These are phyloP conservation scores for Pythium volutum DNA, from an alignment of 352 stramenopile species.

Conservation along the genomic window DNA sequence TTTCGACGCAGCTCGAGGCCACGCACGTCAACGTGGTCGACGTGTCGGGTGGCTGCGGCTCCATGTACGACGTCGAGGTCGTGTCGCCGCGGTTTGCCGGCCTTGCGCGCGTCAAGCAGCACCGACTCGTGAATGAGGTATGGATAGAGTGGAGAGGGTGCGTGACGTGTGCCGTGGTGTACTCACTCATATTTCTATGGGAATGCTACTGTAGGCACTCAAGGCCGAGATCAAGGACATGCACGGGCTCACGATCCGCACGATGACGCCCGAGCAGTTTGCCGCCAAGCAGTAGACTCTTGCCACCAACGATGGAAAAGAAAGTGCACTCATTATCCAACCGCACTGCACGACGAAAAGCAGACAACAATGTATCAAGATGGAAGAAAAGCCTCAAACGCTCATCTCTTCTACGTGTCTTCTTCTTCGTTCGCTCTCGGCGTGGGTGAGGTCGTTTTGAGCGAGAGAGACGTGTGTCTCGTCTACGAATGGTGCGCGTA, in stretches of 20 bases:
- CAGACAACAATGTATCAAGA: slow-evolving; percentile 8
- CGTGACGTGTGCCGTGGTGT: not conserved
- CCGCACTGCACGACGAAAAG: not conserved
- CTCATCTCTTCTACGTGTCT: not conserved
- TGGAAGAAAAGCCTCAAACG: too few relatives aligned
- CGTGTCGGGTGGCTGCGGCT: slow-evolving; percentile 86
- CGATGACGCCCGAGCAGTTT: slow-evolving; percentile 76
- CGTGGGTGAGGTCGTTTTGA: too few relatives aligned
- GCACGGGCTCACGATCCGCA: slow-evolving; percentile 83
- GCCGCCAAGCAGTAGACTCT: slow-evolving; percentile 49
- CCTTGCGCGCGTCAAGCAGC: slow-evolving; percentile 84
- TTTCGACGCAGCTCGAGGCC: slow-evolving; percentile 56
- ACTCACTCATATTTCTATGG: not conserved
- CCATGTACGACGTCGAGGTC: slow-evolving; percentile 88
- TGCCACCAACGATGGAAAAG: not conserved
- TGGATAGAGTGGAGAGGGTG: not conserved
- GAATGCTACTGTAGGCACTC: slow-evolving; percentile 63
- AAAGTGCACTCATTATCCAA: not conserved
- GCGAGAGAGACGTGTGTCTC: not conserved
- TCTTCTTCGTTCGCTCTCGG: not conserved
- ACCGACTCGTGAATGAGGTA: slow-evolving; percentile 86
- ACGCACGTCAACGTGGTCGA: slow-evolving; percentile 83
- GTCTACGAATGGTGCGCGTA: slow-evolving; percentile 55
- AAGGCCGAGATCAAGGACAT: slow-evolving; percentile 87
- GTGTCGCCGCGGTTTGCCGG: slow-evolving; percentile 73